A percentile compares a stretch with the other conserved stretches of the same genome.
Evolutionary conservation across 768 basidiomycete genomes (phyloP).

Genomic region (Suillus bovinus): DNA sequence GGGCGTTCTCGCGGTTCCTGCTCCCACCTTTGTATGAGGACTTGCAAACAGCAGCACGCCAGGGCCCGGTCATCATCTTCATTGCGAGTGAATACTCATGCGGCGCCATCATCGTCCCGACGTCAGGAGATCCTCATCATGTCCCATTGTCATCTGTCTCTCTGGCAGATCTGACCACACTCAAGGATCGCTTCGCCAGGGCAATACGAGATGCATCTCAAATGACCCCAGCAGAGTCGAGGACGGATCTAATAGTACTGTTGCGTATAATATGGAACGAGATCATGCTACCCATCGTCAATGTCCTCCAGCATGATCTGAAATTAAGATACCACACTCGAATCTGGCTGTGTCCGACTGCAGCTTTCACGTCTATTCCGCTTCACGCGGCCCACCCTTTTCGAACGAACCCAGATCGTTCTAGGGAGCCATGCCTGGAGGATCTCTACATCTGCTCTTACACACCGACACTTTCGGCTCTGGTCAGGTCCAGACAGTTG

Average conservation of each 20-base stretch:
- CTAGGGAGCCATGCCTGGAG: neutral
- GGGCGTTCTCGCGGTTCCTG: neutral
- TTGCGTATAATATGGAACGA: neutral
- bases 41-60: neutral
- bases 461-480: neutral
- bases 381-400: neutral
- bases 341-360: neutral
- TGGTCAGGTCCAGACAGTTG: neutral
- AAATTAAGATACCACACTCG: neutral
- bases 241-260: neutral
- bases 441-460: neutral
- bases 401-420: neutral
- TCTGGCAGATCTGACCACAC: constrained; percentile 4
- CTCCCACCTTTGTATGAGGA: neutral
- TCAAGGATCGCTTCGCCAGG: constrained; percentile 9
- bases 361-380: neutral
- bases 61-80: neutral
- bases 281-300: neutral
- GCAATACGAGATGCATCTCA: constrained; percentile 6
- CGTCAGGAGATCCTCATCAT: neutral
- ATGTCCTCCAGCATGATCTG: neutral
- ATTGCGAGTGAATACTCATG: neutral
- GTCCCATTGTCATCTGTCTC: neutral
- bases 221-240: neutral
- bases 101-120: neutral